Percentiles rank a stretch among this genome's conserved stretches.
These are phyloP conservation scores for Phlebiopsis gigantea DNA, from an alignment of 768 basidiomycete genomes.

Conservation along the genomic window DNA sequence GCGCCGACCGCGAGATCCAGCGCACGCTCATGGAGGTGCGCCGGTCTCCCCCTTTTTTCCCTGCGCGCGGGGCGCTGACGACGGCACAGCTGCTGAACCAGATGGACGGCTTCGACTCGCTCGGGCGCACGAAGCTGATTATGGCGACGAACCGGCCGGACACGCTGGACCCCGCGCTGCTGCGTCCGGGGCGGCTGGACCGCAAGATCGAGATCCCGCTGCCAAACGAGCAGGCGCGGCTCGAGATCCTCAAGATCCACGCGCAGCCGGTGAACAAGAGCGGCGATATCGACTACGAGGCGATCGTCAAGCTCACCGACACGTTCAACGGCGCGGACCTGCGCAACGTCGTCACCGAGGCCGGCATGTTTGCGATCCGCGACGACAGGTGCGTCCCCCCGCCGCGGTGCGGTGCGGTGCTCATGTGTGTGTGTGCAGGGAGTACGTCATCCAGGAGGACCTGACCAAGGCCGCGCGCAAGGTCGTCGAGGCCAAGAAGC, in stretches of 20 bases:
- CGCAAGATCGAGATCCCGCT: conserved; percentile 97
- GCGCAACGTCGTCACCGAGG: conserved; percentile 91
- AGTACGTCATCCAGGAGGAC: conserved; percentile 92
- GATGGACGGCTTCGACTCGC: conserved; percentile 99
- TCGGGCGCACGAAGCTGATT: conserved; percentile 93
- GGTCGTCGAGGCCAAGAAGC: conserved; percentile 94
- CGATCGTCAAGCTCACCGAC: conserved; percentile 95
- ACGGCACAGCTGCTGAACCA: conserved; percentile 80
- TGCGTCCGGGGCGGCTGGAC: conserved; percentile 94
- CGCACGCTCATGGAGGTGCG: conserved; percentile 93
- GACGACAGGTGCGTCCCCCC: conserved; percentile 93
- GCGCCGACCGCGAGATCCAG: conserved; percentile 98
- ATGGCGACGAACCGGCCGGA: conserved; percentile 99
- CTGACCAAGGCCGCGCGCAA: conserved; percentile 94
- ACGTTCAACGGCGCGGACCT: conserved; percentile 96
- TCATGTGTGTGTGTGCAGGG: too few species aligned
- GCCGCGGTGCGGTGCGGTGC: conserved; percentile 31
- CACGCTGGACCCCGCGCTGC: conserved; percentile 92
- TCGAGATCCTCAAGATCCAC: conserved; percentile 98
- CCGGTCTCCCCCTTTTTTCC: not conserved
- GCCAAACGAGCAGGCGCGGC: conserved; percentile 93
- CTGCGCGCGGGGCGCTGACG: not conserved
- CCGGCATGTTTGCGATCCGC: conserved; percentile 98
- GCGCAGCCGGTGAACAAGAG: conserved; percentile 90
- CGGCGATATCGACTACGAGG: conserved; percentile 96